Evolutionary conservation across 768 basidiomycete species (phyloP).

Genomic region (Lactarius vividus): DNA sequence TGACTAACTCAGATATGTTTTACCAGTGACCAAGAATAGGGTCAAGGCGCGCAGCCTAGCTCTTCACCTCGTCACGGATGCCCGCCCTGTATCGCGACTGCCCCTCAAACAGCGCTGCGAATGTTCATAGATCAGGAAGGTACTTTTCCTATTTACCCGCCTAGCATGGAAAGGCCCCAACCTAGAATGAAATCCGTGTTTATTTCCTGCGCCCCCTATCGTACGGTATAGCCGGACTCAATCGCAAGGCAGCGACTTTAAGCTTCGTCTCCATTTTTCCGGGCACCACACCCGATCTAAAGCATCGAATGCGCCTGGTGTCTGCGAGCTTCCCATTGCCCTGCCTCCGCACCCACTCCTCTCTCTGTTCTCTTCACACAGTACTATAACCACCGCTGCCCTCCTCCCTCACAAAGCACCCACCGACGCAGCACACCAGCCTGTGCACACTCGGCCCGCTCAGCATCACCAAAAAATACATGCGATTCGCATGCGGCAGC

Average conservation of each 20-base stretch:
- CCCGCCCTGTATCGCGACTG: background rate
- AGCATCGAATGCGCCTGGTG: background rate
- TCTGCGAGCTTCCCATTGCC: background rate
- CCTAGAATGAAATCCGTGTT: background rate
- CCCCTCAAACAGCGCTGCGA: background rate
- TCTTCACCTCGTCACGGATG: conserved; percentile 1
- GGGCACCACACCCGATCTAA: background rate
- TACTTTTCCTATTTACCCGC: background rate
- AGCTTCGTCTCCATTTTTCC: background rate
- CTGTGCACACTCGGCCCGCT: background rate
- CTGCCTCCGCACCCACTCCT: background rate
- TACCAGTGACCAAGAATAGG: background rate
- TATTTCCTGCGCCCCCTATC: conserved; percentile 1
- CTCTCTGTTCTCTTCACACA: background rate
- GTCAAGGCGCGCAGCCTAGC: background rate
- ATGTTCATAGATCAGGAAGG: background rate
- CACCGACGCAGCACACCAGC: background rate
- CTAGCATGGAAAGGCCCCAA: background rate
- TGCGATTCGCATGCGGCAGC: conserved; percentile 13
- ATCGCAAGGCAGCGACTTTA: conserved; percentile 2
- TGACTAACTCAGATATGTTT: background rate
- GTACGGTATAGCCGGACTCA: background rate
- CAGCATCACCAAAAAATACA: conserved; percentile 1
- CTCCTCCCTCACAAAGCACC: background rate
- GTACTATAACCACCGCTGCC: background rate